A percentile compares a stretch with the other conserved stretches of the same genome.
Conservation (phyloP, 2,329 filamentous ascomycete species). For the Fusarium avenaceum region DNA sequence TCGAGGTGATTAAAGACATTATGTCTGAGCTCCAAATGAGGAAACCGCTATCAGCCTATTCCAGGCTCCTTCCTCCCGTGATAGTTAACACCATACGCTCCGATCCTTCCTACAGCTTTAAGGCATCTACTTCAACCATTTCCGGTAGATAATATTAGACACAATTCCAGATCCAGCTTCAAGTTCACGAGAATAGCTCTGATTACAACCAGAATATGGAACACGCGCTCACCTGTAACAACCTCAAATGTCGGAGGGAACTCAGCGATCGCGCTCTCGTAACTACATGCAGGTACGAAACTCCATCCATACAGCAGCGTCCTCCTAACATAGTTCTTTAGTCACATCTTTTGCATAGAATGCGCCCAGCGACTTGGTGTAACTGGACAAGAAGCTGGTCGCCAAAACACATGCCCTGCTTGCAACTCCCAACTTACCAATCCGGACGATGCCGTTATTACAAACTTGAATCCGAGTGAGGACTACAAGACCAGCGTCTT, state of each 20-base stretch:
- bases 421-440: slow-evolving; percentile 77
- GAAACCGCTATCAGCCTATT: slow-evolving; percentile 7
- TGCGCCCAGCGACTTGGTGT: slow-evolving; percentile 78
- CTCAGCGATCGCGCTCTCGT: slow-evolving; percentile 81
- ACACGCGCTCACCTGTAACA: slow-evolving; percentile 81
- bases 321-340: slow-evolving; percentile 51
- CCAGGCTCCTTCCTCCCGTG: slow-evolving; percentile 1
- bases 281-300: slow-evolving; percentile 83
- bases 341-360: slow-evolving; percentile 86
- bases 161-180: neutral
- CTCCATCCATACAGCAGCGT: neutral
- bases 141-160: neutral
- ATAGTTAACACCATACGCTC: too few species aligned
- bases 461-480: slow-evolving; percentile 81
- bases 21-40: neutral
- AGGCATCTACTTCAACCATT: neutral
- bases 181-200: neutral
- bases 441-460: slow-evolving; percentile 80
- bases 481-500: slow-evolving; percentile 91
- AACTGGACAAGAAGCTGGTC: slow-evolving; percentile 54
- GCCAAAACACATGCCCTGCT: slow-evolving; percentile 75
- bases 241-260: slow-evolving; percentile 78
- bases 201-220: slow-evolving; percentile 69
- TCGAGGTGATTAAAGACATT: neutral
- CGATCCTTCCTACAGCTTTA: neutral